Percentiles rank a stretch among this genome's conserved stretches.
Evolutionary conservation across 2,329 filamentous ascomycete species (phyloP).

Genomic region (Stachybotrys chlorohalonatus): DNA sequence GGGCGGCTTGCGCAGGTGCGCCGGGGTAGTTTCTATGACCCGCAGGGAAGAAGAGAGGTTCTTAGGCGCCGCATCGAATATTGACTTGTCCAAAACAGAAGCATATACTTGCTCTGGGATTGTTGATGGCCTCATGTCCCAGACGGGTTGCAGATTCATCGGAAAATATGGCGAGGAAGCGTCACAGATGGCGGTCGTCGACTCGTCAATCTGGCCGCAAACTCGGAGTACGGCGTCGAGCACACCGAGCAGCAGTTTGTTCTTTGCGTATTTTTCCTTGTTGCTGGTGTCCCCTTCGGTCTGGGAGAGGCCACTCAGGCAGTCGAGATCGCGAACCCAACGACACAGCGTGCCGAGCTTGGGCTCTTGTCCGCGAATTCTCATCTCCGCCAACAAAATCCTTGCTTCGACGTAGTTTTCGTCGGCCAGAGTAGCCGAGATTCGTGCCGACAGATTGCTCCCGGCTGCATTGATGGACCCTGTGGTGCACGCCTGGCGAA

Average conservation of each 20-base stretch:
- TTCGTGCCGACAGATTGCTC: constrained; percentile 56
- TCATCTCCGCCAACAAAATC: constrained; percentile 61
- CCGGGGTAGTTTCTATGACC: constrained; percentile 53
- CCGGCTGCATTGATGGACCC: constrained; percentile 51
- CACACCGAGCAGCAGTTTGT: constrained; percentile 48
- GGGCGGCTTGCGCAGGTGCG: constrained; percentile 53
- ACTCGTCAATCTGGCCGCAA: constrained; percentile 50
- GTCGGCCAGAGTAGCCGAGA: constrained; percentile 57
- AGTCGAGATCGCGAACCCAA: constrained; percentile 64
- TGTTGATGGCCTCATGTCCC: constrained; percentile 43
- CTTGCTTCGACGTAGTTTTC: constrained; percentile 56
- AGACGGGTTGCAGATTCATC: constrained; percentile 50
- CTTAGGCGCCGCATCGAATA: constrained; percentile 31
- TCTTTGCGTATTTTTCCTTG: constrained; percentile 30
- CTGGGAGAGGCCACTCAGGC: constrained; percentile 55
- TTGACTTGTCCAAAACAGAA: constrained; percentile 49
- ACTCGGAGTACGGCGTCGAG: constrained; percentile 57
- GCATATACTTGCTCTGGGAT: constrained; percentile 38
- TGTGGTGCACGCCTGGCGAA: constrained; percentile 59
- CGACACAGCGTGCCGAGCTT: constrained; percentile 61
- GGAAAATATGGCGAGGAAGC: constrained; percentile 26
- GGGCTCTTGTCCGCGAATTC: constrained; percentile 53
- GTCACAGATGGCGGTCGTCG: constrained; percentile 18
- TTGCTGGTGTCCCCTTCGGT: constrained; percentile 26
- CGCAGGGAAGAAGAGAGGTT: constrained; percentile 35